Conservation (phyloP, 805 yeast genomes). For the Metschnikowia shivogae region DNA sequence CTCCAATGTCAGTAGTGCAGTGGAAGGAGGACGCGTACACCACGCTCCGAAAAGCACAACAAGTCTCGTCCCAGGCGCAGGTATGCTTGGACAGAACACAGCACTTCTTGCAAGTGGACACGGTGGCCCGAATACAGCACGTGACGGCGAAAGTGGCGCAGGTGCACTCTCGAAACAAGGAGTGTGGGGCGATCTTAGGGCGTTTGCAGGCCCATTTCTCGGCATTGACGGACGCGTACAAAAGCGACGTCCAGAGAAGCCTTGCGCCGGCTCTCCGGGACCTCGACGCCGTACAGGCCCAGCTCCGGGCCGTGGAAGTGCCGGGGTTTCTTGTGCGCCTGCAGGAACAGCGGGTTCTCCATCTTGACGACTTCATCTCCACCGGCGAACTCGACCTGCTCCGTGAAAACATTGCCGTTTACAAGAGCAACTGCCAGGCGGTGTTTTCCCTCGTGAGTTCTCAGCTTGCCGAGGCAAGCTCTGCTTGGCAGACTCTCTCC, state of each 20-base stretch:
- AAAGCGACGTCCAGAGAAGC: constrained; percentile 6
- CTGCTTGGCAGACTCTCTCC: constrained; percentile 1
- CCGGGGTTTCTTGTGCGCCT: constrained; percentile 22
- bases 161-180: constrained; percentile 16
- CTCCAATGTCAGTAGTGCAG: constrained; percentile 9
- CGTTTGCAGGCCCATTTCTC: constrained; percentile 13
- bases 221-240: constrained; percentile 6
- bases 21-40: constrained; percentile 31
- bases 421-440: constrained; percentile 21
- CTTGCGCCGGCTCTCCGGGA: constrained; percentile 23
- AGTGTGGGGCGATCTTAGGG: constrained; percentile 14
- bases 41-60: constrained; percentile 29
- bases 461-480: background rate
- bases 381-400: constrained; percentile 27
- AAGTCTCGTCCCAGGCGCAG: constrained; percentile 33
- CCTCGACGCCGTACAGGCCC: constrained; percentile 23
- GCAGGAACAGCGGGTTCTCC: background rate
- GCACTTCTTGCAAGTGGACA: constrained; percentile 19
- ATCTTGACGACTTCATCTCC: constrained; percentile 32
- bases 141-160: constrained; percentile 15
- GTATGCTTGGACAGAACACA: constrained; percentile 23
- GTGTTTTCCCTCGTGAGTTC: constrained; percentile 2
- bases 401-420: constrained; percentile 23
- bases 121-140: constrained; percentile 22
- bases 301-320: constrained; percentile 25